These are phyloP conservation scores for Graphilbum fragrans DNA, from an alignment of 2,329 filamentous ascomycete species.

Conservation along the genomic window DNA sequence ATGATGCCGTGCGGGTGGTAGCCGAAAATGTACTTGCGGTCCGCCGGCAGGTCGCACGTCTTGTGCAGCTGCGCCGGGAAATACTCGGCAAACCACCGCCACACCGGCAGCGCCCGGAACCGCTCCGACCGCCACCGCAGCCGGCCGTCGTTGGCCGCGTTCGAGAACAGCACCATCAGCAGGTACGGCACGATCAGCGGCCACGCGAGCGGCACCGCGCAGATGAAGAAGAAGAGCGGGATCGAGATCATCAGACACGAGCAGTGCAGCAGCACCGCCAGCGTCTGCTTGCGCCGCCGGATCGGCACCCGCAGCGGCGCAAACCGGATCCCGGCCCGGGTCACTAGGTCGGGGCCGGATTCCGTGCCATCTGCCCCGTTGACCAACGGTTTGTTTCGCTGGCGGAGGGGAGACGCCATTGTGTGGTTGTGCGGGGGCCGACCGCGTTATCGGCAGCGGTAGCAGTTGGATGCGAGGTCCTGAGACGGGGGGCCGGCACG, in stretches of 20 bases:
- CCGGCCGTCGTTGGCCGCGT: conserved; percentile 61
- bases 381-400: background rate
- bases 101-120: conserved; percentile 61
- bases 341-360: background rate
- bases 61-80: conserved; percentile 85
- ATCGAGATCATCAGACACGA: conserved; percentile 59
- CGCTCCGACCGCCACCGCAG: conserved; percentile 64
- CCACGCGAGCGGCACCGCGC: conserved; percentile 87
- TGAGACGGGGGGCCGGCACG: too few relatives aligned
- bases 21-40: conserved; percentile 88
- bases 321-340: conserved; percentile 54
- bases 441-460: too few relatives aligned
- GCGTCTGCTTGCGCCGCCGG: conserved; percentile 61
- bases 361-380: too few relatives aligned
- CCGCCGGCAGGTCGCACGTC: conserved; percentile 64
- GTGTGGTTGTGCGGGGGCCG: background rate
- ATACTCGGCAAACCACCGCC: conserved; percentile 85
- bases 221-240: conserved; percentile 79
- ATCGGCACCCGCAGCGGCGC: conserved; percentile 68
- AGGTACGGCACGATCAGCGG: conserved; percentile 66
- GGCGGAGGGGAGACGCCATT: too few relatives aligned
- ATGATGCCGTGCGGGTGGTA: conserved; percentile 97
- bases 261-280: conserved; percentile 64
- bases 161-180: conserved; percentile 71
- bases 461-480: too few relatives aligned